Conservation (phyloP, 495 filamentous ascomycete genomes). For the Aspergillus sclerotiicarbonarius region DNA sequence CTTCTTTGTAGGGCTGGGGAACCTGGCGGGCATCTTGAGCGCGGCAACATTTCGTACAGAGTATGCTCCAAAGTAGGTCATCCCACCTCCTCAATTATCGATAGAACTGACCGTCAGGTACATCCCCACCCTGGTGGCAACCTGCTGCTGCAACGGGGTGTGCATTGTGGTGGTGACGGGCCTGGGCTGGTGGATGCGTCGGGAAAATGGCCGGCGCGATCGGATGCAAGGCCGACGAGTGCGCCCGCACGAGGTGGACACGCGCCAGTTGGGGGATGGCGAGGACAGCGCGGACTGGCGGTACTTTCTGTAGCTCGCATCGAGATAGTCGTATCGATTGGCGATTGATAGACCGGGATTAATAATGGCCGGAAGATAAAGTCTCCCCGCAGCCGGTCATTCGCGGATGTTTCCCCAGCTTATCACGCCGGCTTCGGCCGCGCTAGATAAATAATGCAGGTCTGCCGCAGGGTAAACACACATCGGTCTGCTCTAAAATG, state of each 20-base stretch:
- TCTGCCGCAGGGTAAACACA: no score
- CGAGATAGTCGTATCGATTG: background rate
- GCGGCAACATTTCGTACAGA: slow-evolving; percentile 66
- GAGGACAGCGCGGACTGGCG: slow-evolving; percentile 58
- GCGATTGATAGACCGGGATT: background rate
- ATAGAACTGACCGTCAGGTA: slow-evolving; percentile 26
- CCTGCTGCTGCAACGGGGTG: slow-evolving; percentile 64
- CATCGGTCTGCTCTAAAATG: no score
- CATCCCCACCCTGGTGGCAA: slow-evolving; percentile 65
- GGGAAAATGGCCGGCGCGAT: slow-evolving; percentile 63
- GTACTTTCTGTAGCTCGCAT: slow-evolving; percentile 51
- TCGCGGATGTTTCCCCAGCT: background rate
- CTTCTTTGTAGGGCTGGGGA: slow-evolving; percentile 60
- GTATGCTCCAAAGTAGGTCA: slow-evolving; percentile 58
- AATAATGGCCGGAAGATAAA: slow-evolving; percentile 6
- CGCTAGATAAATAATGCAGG: no score
- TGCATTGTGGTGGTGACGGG: slow-evolving; percentile 55
- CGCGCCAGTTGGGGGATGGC: slow-evolving; percentile 59
- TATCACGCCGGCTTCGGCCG: background rate
- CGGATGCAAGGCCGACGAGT: slow-evolving; percentile 54
- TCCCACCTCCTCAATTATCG: background rate
- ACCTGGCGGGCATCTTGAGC: slow-evolving; percentile 68
- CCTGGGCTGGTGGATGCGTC: slow-evolving; percentile 62
- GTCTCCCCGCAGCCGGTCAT: background rate
- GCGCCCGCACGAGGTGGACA: slow-evolving; percentile 58